These are phyloP conservation scores for Yamadazyma diddensiae DNA, from an alignment of 1,139 yeast genomes.

Conservation along the genomic window DNA sequence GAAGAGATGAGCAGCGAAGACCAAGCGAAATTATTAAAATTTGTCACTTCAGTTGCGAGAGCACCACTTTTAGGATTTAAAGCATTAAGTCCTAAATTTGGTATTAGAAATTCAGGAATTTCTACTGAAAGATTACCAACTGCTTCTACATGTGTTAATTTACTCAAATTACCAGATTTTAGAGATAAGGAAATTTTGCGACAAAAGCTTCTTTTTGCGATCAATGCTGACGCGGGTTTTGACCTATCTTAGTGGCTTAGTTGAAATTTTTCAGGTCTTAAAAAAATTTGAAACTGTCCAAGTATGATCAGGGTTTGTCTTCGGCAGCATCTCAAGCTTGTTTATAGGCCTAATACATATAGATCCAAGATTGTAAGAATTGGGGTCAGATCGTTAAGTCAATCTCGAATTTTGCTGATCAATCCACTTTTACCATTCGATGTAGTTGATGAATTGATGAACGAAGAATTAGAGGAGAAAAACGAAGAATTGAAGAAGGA, in stretches of 20 bases:
- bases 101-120: constrained; percentile 71
- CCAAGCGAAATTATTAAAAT: constrained; percentile 63
- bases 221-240: constrained; percentile 80
- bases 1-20: constrained; percentile 64
- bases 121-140: constrained; percentile 67
- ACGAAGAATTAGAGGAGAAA: constrained; percentile 28
- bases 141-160: constrained; percentile 88
- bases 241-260: constrained; percentile 51
- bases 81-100: constrained; percentile 72
- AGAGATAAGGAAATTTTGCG: constrained; percentile 53
- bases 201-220: constrained; percentile 70
- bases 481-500: constrained; percentile 25
- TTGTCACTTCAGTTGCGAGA: constrained; percentile 87
- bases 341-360: not conserved
- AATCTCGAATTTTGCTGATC: constrained; percentile 10
- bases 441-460: constrained; percentile 28
- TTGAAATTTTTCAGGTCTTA: too few species aligned
- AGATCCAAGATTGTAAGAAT: too few species aligned
- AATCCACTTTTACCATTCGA: constrained; percentile 34
- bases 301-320: too few species aligned
- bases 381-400: constrained; percentile 1
- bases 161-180: constrained; percentile 84
- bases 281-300: not conserved
- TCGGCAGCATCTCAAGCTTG: too few species aligned
- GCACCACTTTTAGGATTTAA: constrained; percentile 90